Evolutionary conservation across 768 basidiomycete species (phyloP), one percentile per base, ranked within the genome.

Genomic region (Phaeotremella fagi): DNA sequence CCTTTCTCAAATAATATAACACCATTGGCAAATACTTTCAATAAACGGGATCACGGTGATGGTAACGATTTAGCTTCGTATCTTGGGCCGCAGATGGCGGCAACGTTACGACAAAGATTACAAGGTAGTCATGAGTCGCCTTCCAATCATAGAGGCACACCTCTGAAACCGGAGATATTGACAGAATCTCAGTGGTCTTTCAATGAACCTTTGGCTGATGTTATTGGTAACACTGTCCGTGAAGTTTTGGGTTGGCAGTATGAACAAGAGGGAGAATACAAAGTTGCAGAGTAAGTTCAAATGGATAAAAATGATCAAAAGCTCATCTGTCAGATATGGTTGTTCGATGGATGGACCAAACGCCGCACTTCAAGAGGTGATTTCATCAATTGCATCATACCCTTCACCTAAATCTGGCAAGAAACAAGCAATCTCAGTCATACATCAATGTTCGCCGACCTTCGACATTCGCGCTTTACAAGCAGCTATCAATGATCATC

Each of bases 111-210:
- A 36, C 33, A 43, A 18, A 25, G 52, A 1, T 24, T 56, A n/a
- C n/a, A n/a, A n/a, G n/a, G n/a, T n/a, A n/a, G n/a, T n/a, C n/a
- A n/a, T n/a, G n/a, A n/a, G n/a, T n/a, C n/a, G n/a, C n/a, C n/a
- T n/a, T n/a, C n/a, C n/a, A n/a, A n/a, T n/a, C n/a, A n/a, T n/a
- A n/a, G n/a, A n/a, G n/a, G n/a, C n/a, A n/a, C n/a, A n/a, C n/a
- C n/a, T n/a, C n/a, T n/a, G n/a, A n/a, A n/a, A 33, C 48, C 47
- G 14, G 52, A 54, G 24, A 25, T 48, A 5, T 23, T 52, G 20
- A 46, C 25, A 22, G 61, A 63, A 35, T 38, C 44, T 16, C 46
- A 58, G 15, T 63, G 61, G 61, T 59, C 58, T n/a, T 63, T 63
- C 37, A 48, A 56, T 23, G 45, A 31, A 6, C 57, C 61, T 3